These are phyloP conservation scores for Citrullus amarus DNA, from an alignment of 306 rosid genomes.

Conservation along the genomic window DNA sequence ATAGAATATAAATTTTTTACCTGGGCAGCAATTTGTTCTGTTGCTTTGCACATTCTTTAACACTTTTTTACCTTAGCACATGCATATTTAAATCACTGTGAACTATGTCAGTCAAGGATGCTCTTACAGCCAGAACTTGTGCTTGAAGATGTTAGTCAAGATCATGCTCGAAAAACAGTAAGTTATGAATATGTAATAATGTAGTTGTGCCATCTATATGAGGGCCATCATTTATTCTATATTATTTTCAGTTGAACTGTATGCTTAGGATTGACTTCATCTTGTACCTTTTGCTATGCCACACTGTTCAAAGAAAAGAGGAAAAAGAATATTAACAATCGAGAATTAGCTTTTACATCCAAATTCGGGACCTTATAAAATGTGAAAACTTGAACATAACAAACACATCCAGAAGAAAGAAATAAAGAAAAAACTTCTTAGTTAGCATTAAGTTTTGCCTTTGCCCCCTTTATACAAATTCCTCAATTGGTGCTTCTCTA, in stretches of 20 bases:
- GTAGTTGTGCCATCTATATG: not conserved
- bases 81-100: slow-evolving; percentile 1
- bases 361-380: not conserved
- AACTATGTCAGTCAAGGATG: slow-evolving; percentile 59
- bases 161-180: slow-evolving; percentile 93
- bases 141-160: slow-evolving; percentile 97
- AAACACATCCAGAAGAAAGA: not conserved
- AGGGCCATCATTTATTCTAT: not conserved
- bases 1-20: not conserved
- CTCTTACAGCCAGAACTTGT: slow-evolving; percentile 84
- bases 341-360: not conserved
- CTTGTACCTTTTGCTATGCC: not conserved
- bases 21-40: not conserved
- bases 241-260: not conserved
- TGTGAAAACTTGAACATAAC: not conserved
- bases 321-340: not conserved
- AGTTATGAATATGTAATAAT: slow-evolving; percentile 15
- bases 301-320: not conserved
- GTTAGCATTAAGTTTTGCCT: not conserved
- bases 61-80: not conserved
- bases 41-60: not conserved
- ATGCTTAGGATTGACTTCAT: not conserved
- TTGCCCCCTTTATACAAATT: not conserved
- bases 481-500: not conserved
- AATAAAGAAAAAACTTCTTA: not conserved